Conservation (phyloP, 1,284 basidiomycete species). For the Wallemia mellicola region DNA sequence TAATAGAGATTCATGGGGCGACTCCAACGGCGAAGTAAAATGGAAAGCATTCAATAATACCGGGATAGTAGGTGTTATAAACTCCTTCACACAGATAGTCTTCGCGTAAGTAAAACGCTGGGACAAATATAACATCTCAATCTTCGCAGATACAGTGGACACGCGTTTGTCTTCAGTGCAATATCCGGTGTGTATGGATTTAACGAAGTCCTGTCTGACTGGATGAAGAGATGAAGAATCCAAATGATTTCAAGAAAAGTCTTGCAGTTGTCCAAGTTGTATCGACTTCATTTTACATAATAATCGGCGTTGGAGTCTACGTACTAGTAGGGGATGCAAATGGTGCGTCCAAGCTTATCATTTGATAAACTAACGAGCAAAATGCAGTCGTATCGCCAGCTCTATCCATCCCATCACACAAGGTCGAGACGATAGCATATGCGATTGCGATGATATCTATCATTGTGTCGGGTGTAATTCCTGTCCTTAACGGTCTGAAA, state of each 20-base stretch:
- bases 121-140: slow-evolving; percentile 13
- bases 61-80: background rate
- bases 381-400: background rate
- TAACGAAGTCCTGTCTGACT: background rate
- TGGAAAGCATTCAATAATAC: background rate
- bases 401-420: no score
- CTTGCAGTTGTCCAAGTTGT: slow-evolving; percentile 12
- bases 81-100: slow-evolving; percentile 12
- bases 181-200: slow-evolving; percentile 11
- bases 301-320: slow-evolving; percentile 9
- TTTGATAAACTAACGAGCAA: background rate
- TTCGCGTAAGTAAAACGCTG: slow-evolving; percentile 12
- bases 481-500: background rate
- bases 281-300: background rate
- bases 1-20: background rate
- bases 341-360: background rate
- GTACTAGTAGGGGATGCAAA: slow-evolving; percentile 11
- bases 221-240: slow-evolving; percentile 12
- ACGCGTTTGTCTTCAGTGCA: slow-evolving; percentile 14
- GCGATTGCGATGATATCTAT: background rate
- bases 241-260: slow-evolving; percentile 15
- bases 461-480: background rate
- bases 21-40: background rate
- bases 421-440: no score
- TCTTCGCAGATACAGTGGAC: slow-evolving; percentile 14